Evolutionary conservation across 371 early-diverging fungal genomes (phyloP), one percentile per base, ranked within the genome.

Genomic region (Mortierella sp.): DNA sequence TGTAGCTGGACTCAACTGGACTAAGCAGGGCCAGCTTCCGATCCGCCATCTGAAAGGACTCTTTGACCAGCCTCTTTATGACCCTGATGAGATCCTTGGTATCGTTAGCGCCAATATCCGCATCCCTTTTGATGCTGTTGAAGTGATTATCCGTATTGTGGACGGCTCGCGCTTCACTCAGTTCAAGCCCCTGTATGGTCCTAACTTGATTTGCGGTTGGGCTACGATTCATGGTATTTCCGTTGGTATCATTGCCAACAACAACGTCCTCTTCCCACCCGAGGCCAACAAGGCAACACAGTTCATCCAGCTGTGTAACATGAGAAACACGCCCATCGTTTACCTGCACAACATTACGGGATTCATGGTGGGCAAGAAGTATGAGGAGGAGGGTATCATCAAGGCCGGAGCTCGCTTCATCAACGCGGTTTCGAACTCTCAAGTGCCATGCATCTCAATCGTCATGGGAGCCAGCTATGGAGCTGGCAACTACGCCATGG

Each of bases 401-500:
- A 93, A 93, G 72, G 92, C 93, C 18, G 93, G 93, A 1, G 77
- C 90, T 0, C 86, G 89, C 7, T 92, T 93, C 66, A 91, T 93
- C 82, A 93, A 91, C 72, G 93, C 93, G n/a, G 90, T 93, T 12
- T 87, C 90, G 59, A 93, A 93, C 69, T 87, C 88, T 4, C 72
- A 83, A 30, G 93, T 93, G 5, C 93, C 93, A 18, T 89, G 90
- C 37, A 91, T 93, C 56, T 89, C 93, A 7, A 87, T 93, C 58
- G 84, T 92, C 72, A 90, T 93, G 87, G 93, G 92, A 6, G 92
- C 92, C 30, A 88, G 88, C 64, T 93, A 91, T 58, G 93, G 93
- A 59, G 93, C 93, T 5, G 93, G 93, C 21, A 93, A 93, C 80
- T 93, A 93, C 72, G 93, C 93, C 60, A 92, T 93, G 92, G 84